Conservation (phyloP, 1,284 basidiomycete genomes). For the Ceratobasidium theobromae region DNA sequence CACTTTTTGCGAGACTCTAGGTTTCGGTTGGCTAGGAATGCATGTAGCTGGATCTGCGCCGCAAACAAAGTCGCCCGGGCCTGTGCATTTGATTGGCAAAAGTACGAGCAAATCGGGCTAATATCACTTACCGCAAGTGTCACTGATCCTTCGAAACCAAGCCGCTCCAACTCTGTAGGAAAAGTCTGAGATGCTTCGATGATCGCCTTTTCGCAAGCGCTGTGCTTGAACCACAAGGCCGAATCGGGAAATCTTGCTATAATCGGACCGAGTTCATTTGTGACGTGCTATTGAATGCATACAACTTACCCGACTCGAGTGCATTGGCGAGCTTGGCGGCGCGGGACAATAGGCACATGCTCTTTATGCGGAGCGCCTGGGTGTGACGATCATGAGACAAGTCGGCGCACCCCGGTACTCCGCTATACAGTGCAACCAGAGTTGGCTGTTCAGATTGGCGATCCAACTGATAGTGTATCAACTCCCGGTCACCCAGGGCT, state of each 20-base stretch:
- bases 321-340: background rate
- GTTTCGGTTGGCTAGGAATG: background rate
- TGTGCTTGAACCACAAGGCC: conserved; percentile 2
- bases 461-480: background rate
- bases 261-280: background rate
- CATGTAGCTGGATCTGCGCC: background rate
- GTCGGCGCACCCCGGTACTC: conserved; percentile 1
- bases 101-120: background rate
- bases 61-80: conserved; percentile 19
- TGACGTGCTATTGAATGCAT: background rate
- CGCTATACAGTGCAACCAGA: conserved; percentile 2
- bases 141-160: background rate
- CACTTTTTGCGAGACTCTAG: conserved; percentile 5
- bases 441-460: conserved; percentile 3
- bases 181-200: conserved; percentile 6
- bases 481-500: background rate
- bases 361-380: conserved; percentile 10
- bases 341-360: conserved; percentile 13
- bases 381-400: conserved; percentile 23
- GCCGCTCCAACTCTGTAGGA: background rate
- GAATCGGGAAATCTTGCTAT: conserved; percentile 11
- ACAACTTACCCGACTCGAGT: background rate
- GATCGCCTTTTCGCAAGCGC: conserved; percentile 7
- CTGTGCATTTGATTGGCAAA: background rate
- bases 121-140: conserved; percentile 1